phyloP scores from a whole-genome alignment of 2,329 filamentous ascomycete species.

The Macrophomina pseudophaseolina region DNA sequence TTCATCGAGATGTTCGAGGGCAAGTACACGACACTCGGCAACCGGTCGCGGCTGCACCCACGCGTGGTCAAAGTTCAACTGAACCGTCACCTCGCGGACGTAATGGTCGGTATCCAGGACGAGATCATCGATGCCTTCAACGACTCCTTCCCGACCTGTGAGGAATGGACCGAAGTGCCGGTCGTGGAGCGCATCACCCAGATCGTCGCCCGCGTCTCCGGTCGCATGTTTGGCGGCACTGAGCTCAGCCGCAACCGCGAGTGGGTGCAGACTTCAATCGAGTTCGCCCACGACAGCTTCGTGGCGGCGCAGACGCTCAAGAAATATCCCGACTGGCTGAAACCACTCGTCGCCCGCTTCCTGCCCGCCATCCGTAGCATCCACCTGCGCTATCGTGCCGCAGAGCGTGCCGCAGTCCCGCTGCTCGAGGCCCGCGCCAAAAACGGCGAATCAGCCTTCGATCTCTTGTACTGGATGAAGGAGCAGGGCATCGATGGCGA shows the following conservation, averaged over 20 bases:
- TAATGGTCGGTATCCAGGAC: constrained; percentile 37
- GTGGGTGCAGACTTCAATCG: constrained; percentile 54
- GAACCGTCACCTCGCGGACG: constrained; percentile 39
- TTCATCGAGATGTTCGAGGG: constrained; percentile 30
- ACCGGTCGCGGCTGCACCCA: background rate
- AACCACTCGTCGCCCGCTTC: constrained; percentile 7
- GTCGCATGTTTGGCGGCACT: constrained; percentile 54
- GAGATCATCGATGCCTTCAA: constrained; percentile 38
- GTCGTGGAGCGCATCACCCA: constrained; percentile 46
- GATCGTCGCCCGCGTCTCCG: constrained; percentile 54
- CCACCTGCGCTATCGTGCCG: constrained; percentile 25
- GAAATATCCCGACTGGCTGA: constrained; percentile 7
- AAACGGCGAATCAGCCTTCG: constrained; percentile 23
- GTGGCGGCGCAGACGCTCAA: constrained; percentile 10
- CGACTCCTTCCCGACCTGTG: constrained; percentile 37
- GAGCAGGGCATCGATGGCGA: constrained; percentile 19
- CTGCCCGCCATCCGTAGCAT: constrained; percentile 14
- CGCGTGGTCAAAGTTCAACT: constrained; percentile 40
- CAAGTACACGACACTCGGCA: constrained; percentile 26
- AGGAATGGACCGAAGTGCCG: constrained; percentile 50
- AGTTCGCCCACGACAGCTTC: constrained; percentile 45
- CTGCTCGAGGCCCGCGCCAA: constrained; percentile 18
- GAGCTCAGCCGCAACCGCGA: constrained; percentile 52
- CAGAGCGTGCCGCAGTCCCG: constrained; percentile 28
- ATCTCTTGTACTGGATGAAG: constrained; percentile 14